Percentiles rank a stretch among this genome's conserved stretches.
These are phyloP conservation scores for Viridothelium virens DNA, from an alignment of 495 filamentous ascomycete genomes.

Conservation along the genomic window DNA sequence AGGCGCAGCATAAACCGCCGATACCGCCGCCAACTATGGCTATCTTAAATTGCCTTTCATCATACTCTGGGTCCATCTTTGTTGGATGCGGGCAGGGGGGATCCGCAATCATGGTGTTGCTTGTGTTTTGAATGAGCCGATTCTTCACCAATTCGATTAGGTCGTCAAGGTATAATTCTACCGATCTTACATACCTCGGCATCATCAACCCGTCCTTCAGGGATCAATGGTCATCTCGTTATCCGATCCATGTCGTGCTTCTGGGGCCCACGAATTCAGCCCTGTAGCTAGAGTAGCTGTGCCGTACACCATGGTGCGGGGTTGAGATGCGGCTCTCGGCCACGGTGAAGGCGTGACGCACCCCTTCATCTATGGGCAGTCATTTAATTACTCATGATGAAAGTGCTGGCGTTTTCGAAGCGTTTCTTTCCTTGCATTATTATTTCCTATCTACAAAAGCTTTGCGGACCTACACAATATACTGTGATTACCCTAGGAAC, in stretches of 20 bases:
- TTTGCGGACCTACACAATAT: too few species aligned
- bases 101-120: not conserved
- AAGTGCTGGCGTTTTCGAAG: too few species aligned
- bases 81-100: too few species aligned
- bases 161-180: not conserved
- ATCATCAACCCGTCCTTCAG: not conserved
- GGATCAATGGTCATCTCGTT: not conserved
- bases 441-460: too few species aligned
- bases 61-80: not conserved
- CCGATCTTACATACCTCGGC: not conserved
- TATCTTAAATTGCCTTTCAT: not conserved
- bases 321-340: not conserved
- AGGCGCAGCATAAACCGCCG: slow-evolving; percentile 19
- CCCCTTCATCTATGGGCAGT: not conserved
- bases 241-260: not conserved
- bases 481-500: too few species aligned
- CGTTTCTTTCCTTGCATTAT: too few species aligned
- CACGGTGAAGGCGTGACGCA: not conserved
- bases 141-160: not conserved
- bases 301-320: not conserved
- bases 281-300: not conserved
- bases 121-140: too few species aligned
- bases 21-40: slow-evolving; percentile 24
- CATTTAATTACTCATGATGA: too few species aligned
- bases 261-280: not conserved